Conservation (phyloP, 1,284 basidiomycete species). For the Neotropicomus parvogracilis region DNA sequence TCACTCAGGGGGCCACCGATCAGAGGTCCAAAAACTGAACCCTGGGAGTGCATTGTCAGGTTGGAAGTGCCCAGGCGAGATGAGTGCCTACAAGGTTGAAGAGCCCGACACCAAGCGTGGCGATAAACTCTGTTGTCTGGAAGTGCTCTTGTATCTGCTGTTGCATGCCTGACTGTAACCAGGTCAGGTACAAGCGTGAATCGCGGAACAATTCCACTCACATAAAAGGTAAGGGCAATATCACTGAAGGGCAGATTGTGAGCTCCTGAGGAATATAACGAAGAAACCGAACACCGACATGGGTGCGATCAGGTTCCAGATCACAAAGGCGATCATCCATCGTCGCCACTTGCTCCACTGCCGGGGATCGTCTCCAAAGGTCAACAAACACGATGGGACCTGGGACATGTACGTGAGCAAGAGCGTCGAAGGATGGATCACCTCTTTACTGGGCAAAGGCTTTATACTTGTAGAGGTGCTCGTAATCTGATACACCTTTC, state of each 20-base stretch:
- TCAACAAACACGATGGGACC: slow-evolving; percentile 15
- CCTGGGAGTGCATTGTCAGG: slow-evolving; percentile 12
- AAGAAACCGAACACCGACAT: slow-evolving; percentile 17
- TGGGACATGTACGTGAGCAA: slow-evolving; percentile 20
- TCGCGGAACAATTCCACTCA: slow-evolving; percentile 8
- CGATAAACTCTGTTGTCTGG: slow-evolving; percentile 15
- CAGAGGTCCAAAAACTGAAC: slow-evolving; percentile 26
- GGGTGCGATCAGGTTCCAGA: slow-evolving; percentile 28
- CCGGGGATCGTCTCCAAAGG: slow-evolving; percentile 23
- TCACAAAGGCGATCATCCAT: slow-evolving; percentile 24
- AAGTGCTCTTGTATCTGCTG: slow-evolving; percentile 27
- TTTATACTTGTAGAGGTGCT: slow-evolving; percentile 10
- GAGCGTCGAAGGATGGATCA: slow-evolving; percentile 5
- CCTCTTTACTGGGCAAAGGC: not conserved
- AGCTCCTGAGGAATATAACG: slow-evolving; percentile 1
- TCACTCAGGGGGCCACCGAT: slow-evolving; percentile 29
- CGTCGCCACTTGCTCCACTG: slow-evolving; percentile 27
- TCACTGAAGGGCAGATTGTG: slow-evolving; percentile 19
- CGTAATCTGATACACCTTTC: not conserved
- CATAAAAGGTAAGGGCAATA: slow-evolving; percentile 24
- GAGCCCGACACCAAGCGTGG: slow-evolving; percentile 26
- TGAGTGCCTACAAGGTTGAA: slow-evolving; percentile 24
- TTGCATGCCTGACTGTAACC: slow-evolving; percentile 26
- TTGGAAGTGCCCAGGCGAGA: not conserved
- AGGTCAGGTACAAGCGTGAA: slow-evolving; percentile 1